Percentiles rank a stretch among this genome's conserved stretches.
phyloP scores from a whole-genome alignment of 257 asterid genomes.

The Mentha longifolia region DNA sequence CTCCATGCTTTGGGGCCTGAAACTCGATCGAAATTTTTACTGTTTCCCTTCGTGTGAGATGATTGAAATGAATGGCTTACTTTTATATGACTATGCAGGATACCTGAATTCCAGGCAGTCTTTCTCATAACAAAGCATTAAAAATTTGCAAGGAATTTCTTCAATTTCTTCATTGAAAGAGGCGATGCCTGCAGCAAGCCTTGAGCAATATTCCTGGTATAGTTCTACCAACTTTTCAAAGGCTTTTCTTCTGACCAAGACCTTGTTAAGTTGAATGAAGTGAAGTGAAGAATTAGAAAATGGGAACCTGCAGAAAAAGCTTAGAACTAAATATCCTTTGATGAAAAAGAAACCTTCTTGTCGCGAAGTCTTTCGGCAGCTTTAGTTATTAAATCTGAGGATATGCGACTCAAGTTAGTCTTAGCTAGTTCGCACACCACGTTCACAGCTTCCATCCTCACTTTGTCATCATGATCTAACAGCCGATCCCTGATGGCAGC shows the following conservation, averaged over 20 bases:
- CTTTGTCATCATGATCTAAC: conserved; percentile 80
- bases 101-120: conserved; percentile 89
- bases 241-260: conserved; percentile 68
- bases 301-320: conserved; percentile 19
- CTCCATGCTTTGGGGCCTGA: conserved; percentile 84
- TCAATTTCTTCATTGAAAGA: conserved; percentile 57
- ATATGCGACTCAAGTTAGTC: conserved; percentile 45
- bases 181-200: conserved; percentile 47
- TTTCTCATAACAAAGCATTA: conserved; percentile 85
- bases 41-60: conserved; percentile 15
- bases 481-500: conserved; percentile 79
- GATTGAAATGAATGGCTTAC: conserved; percentile 16
- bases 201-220: conserved; percentile 75
- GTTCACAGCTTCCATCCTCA: conserved; percentile 76
- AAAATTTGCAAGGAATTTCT: conserved; percentile 79
- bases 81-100: conserved; percentile 29
- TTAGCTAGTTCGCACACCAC: conserved; percentile 73
- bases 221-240: conserved; percentile 77
- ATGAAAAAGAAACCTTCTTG: conserved; percentile 66
- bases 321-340: conserved; percentile 26
- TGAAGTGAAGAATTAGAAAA: conserved; percentile 29
- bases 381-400: conserved; percentile 56
- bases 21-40: conserved; percentile 32
- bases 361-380: conserved; percentile 85
- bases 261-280: conserved; percentile 45